Evolutionary conservation across 306 rosid species (phyloP).

Genomic region (Betula pendula): DNA sequence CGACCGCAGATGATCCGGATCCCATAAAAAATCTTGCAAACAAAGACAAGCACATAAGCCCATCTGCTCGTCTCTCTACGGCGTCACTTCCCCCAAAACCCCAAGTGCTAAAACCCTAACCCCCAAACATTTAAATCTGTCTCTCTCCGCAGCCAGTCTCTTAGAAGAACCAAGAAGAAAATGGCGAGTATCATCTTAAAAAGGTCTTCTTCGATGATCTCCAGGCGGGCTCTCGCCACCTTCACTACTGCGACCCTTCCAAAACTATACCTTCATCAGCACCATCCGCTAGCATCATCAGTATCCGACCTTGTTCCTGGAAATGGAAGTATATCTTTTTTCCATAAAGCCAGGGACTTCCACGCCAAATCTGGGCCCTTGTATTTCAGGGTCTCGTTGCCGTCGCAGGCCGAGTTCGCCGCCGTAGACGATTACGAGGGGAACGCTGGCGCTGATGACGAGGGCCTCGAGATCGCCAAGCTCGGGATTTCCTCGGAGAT

Average conservation of each 20-base stretch:
- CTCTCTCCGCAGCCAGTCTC: neutral
- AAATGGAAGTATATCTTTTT: constrained; percentile 12
- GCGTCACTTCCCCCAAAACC: neutral
- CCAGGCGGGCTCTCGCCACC: constrained; percentile 53
- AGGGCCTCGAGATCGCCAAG: constrained; percentile 75
- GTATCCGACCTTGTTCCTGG: neutral
- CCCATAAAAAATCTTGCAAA: constrained; percentile 1
- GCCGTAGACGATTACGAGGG: constrained; percentile 65
- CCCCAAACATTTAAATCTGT: neutral
- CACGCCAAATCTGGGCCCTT: constrained; percentile 53
- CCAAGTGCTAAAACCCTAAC: constrained; percentile 32
- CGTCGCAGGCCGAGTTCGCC: constrained; percentile 51
- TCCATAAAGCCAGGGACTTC: constrained; percentile 37
- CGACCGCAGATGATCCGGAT: constrained; percentile 17
- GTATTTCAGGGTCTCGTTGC: constrained; percentile 52
- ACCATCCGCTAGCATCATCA: constrained; percentile 20
- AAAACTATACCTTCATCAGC: neutral
- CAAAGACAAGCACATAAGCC: neutral
- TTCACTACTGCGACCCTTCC: constrained; percentile 18
- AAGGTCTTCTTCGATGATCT: constrained; percentile 34
- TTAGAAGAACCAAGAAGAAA: neutral
- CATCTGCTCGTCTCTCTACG: neutral
- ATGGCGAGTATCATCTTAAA: constrained; percentile 51
- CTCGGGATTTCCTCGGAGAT: constrained; percentile 76
- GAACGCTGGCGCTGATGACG: constrained; percentile 41